Base-by-base conservation (phyloP, 139 green algal species). In the Raphidocelis subcapitata region DNA sequence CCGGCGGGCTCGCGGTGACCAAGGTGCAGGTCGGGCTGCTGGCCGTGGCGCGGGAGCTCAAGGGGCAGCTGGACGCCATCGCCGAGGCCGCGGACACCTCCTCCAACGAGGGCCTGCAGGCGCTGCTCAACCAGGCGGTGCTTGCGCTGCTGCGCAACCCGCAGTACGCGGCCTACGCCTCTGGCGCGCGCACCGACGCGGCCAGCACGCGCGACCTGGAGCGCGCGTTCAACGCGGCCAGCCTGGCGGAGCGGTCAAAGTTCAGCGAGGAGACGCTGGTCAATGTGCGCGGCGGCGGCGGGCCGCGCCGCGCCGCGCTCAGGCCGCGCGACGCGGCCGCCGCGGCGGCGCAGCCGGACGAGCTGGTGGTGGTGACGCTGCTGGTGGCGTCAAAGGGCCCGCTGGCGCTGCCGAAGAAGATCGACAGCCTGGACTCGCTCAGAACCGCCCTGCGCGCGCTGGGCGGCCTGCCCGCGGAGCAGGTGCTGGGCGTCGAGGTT, bases 61-160 rank as follows among this genome's bases (percentile, higher is more conserved):
- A 98, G 84, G 41, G 33, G 2, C 90, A 98, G 67, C 77, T 98
- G 72, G 92, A 98, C 29, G 63, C 69, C 36, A 93, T 98, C 36
- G 91, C 91, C 33, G 75, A 76, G 2, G 32, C 70, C 0, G 94
- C 94, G 0, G 90, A 98, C 86, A 98, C 94, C 8, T 86, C 70
- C 33, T 84, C 67, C 4, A 74, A 83, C 15, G 49, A 76, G 21
- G 94, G 94, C 32, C 74, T 95, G 64, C 85, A 95, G 63, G 88
- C 80, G 61, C 65, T 95, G 36, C 67, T 95, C 62, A 88, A 95
- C 81, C 93, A 98, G 78, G 95, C 92, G 14, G 87, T 96, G 29
- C 79, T 98, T 14, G 82, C 91, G n/a, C 75, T 98, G 63, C 79
- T 96, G 82, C 84, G 93, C 44, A 95, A 98, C 81, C 93, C 93